Percentiles rank a stretch among this genome's conserved stretches.
These are phyloP conservation scores for Meyerozyma elateridarum DNA, from an alignment of 1,139 yeast genomes.

Conservation along the genomic window DNA sequence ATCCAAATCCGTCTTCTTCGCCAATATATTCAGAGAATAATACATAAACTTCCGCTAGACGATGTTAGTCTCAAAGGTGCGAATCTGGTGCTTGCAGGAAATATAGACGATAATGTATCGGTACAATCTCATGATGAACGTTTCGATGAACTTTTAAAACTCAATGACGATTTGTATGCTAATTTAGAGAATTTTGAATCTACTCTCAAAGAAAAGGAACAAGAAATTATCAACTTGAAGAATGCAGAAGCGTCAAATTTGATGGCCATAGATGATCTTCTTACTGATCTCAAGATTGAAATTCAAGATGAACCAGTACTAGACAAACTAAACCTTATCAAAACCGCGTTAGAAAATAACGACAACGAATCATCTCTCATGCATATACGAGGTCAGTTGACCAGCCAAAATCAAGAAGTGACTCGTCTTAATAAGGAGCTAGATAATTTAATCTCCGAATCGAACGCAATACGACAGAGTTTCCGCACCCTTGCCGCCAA, in stretches of 20 bases:
- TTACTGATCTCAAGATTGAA: no score
- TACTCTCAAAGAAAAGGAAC: slow-evolving; percentile 26
- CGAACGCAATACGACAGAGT: slow-evolving; percentile 18
- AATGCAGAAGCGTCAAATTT: no score
- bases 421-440: slow-evolving; percentile 21
- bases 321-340: no score
- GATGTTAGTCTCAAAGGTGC: slow-evolving; percentile 7
- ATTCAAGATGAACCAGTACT: no score
- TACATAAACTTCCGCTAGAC: slow-evolving; percentile 21
- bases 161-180: slow-evolving; percentile 37
- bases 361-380: no score
- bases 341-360: no score
- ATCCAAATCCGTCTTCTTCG: slow-evolving; percentile 41
- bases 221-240: slow-evolving; percentile 9
- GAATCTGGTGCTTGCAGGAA: slow-evolving; percentile 7
- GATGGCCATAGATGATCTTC: no score
- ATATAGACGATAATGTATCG: slow-evolving; percentile 12
- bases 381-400: slow-evolving; percentile 22
- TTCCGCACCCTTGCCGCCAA: slow-evolving; percentile 17
- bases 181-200: slow-evolving; percentile 33
- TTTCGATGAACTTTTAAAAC: slow-evolving; percentile 31
- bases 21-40: slow-evolving; percentile 36
- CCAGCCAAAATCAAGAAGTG: slow-evolving; percentile 19
- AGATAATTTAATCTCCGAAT: slow-evolving; percentile 19
- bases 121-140: slow-evolving; percentile 19